Percentiles rank a stretch among this genome's conserved stretches.
These are phyloP conservation scores for Lachancea nothofagi DNA, from an alignment of 805 yeast species.

Conservation along the genomic window DNA sequence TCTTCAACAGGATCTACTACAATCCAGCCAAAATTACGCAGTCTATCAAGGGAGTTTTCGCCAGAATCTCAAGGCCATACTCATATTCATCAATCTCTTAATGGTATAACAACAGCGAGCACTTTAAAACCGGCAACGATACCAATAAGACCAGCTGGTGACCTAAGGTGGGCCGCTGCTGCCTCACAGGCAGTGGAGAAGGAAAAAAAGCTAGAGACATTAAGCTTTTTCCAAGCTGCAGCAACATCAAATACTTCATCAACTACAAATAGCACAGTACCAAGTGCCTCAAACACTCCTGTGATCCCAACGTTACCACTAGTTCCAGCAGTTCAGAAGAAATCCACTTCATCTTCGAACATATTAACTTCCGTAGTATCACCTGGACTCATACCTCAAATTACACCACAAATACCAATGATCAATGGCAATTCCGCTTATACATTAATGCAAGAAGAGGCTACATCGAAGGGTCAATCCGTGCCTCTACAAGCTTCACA, in stretches of 20 bases:
- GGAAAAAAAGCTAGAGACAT: constrained; percentile 16
- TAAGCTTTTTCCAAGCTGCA: constrained; percentile 5
- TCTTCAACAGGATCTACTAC: constrained; percentile 1
- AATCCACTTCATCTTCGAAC: not conserved
- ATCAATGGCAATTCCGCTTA: not conserved
- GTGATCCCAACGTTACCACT: constrained; percentile 15
- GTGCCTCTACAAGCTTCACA: not conserved
- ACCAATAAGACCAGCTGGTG: constrained; percentile 49
- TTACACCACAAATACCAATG: not conserved
- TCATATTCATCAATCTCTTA: constrained; percentile 30
- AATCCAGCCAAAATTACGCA: constrained; percentile 12
- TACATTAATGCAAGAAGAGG: not conserved
- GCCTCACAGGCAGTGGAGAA: constrained; percentile 37
- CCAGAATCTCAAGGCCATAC: constrained; percentile 23
- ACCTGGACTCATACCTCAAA: not conserved
- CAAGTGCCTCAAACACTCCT: constrained; percentile 22
- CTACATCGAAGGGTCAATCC: not conserved
- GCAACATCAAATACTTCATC: constrained; percentile 10
- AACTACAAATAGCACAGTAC: constrained; percentile 12
- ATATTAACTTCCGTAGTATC: constrained; percentile 1
- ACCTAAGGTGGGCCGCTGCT: constrained; percentile 51
- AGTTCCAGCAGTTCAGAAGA: constrained; percentile 6
- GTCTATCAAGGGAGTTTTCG: constrained; percentile 12
- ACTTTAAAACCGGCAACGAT: constrained; percentile 48
- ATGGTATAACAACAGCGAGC: constrained; percentile 30